Conservation (phyloP, 768 basidiomycete genomes). For the Rhodotorula paludigena region DNA sequence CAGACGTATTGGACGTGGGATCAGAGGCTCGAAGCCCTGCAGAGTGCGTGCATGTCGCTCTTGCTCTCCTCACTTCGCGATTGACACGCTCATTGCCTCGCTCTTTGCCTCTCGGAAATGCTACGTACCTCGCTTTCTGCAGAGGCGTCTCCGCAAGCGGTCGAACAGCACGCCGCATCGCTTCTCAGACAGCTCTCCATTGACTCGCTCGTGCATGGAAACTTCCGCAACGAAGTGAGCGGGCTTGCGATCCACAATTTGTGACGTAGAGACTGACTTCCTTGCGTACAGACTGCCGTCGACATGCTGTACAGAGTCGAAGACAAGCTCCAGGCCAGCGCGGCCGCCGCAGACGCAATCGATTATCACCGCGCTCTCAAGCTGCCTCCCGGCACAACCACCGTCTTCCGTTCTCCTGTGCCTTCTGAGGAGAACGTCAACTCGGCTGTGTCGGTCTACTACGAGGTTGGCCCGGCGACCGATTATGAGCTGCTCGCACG, state of each 20-base stretch:
- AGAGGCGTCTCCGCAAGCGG: constrained; percentile 60
- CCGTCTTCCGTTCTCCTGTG: constrained; percentile 62
- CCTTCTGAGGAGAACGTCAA: constrained; percentile 83
- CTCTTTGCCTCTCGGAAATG: too few species aligned
- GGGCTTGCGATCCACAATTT: too few species aligned
- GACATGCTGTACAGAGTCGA: constrained; percentile 70
- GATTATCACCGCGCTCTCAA: constrained; percentile 37
- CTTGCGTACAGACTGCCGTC: constrained; percentile 62
- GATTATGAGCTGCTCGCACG: constrained; percentile 64
- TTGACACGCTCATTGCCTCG: background rate
- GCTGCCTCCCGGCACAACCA: constrained; percentile 49
- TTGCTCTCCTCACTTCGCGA: background rate
- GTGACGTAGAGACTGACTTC: constrained; percentile 43
- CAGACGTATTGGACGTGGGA: constrained; percentile 72
- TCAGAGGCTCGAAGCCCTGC: constrained; percentile 70
- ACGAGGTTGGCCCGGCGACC: constrained; percentile 65
- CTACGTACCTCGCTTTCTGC: background rate
- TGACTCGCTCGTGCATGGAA: constrained; percentile 73
- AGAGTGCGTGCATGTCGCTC: constrained; percentile 54
- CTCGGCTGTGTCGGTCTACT: constrained; percentile 58
- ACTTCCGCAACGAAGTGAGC: constrained; percentile 51
- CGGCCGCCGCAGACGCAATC: constrained; percentile 57
- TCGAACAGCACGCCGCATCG: constrained; percentile 59
- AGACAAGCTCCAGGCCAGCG: constrained; percentile 56
- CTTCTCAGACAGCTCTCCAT: constrained; percentile 63